Evolutionary conservation across 1,284 basidiomycete genomes (phyloP).

Genomic region (Schizophyllum commune): DNA sequence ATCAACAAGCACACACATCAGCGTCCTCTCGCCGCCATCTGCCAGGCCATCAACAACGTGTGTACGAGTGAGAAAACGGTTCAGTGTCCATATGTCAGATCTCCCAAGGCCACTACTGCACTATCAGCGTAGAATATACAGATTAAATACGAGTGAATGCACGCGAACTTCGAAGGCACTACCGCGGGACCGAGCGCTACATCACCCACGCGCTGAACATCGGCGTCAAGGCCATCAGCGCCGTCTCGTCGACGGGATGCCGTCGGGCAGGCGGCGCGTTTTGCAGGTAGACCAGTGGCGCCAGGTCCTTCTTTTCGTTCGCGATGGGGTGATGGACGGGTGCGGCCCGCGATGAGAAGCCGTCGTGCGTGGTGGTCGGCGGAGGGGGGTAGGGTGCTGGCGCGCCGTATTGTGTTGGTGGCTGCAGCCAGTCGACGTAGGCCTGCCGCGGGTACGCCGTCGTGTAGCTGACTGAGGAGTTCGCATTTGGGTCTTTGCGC

Average conservation of each 20-base stretch:
- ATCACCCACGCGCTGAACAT: slow-evolving; percentile 18
- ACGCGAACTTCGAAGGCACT: neutral
- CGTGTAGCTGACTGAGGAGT: neutral
- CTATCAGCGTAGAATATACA: neutral
- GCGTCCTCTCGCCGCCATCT: no score
- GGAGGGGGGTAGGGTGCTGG: slow-evolving; percentile 1
- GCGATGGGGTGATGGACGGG: neutral
- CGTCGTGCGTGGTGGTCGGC: neutral
- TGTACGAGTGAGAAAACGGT: no score
- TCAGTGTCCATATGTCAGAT: no score
- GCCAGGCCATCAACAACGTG: no score
- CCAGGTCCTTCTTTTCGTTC: slow-evolving; percentile 24
- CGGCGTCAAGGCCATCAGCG: slow-evolving; percentile 40
- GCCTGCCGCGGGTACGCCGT: slow-evolving; percentile 11
- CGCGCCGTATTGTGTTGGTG: neutral
- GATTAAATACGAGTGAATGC: neutral
- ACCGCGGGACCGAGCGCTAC: slow-evolving; percentile 9
- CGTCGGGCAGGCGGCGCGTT: slow-evolving; percentile 34
- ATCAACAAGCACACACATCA: no score
- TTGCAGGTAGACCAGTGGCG: slow-evolving; percentile 46
- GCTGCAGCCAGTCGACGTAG: slow-evolving; percentile 7
- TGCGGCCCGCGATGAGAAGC: no score
- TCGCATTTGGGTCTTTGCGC: slow-evolving; percentile 12
- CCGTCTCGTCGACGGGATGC: slow-evolving; percentile 47
- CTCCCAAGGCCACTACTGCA: no score